Evolutionary conservation across 2,329 filamentous ascomycete genomes (phyloP), one percentile per base, ranked within the genome.

Genomic region (Colletotrichum costaricense): DNA sequence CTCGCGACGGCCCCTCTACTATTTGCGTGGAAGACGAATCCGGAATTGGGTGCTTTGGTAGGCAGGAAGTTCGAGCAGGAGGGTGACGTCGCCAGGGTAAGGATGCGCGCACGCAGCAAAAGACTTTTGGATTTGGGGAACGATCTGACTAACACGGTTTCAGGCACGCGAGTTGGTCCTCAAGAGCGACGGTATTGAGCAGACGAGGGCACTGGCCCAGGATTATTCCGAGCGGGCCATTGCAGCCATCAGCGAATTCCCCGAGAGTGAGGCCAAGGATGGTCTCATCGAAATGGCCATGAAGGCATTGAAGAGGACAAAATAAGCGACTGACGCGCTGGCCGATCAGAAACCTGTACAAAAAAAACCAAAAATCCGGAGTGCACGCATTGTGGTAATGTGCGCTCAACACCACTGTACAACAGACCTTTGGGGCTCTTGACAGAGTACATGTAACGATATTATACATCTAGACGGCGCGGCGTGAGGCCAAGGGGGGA

Each of bases 21-120:
- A 55, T 99, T 98, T 85, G 97, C 97, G 0, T 99, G 97, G 97
- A 95, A 95, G 85, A 90, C 93, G 76, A 94, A 94, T 78, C 90
- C 92, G 28, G 95, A 97, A 83, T 86, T 99, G 33, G 97, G 97
- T 5, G 90, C 91, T 65, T 86, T 99, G 76, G 97, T 99, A 19
- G 97, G 97, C 58, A 92, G 97, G 83, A 98, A 97, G 84, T 99
- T 99, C 82, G 87, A 89, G 58, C 84, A 89, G 78, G 90, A 95
- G 77, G 97, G 97, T 6, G 97, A 99, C 85, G 94, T 98, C 62
- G 86, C 92, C 77, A 92, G 87, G 88, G 96, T 98, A 83, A 86
- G 92, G 19, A 49, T 86, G 65, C 56, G 60, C 65, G 7, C 33
- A 6, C 19, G 14, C 49, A 60, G 14, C 9, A n/a, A 8, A 7